Evolutionary conservation across 768 basidiomycete species (phyloP).

Genomic region (Boletus rubescentipes): DNA sequence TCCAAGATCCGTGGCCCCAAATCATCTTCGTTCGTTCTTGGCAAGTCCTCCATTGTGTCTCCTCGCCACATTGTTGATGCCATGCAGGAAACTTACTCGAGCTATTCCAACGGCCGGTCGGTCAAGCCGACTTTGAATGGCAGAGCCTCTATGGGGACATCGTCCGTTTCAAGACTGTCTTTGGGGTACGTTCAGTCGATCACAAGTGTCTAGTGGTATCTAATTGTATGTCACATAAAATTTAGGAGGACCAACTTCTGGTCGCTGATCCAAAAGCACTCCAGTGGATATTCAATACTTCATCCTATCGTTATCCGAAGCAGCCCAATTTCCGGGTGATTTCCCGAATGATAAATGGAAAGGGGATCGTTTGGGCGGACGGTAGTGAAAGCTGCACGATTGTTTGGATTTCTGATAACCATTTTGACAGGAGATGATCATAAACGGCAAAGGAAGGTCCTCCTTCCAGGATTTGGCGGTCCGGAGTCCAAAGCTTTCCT

Average conservation of each 20-base stretch:
- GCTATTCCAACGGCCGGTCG: constrained; percentile 28
- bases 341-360: constrained; percentile 27
- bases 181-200: constrained; percentile 22
- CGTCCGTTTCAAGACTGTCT: constrained; percentile 27
- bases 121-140: constrained; percentile 32
- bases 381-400: constrained; percentile 24
- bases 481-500: constrained; percentile 52
- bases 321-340: constrained; percentile 24
- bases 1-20: constrained; percentile 21
- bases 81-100: constrained; percentile 29
- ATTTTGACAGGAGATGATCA: constrained; percentile 39
- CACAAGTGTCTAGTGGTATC: not conserved
- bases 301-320: constrained; percentile 44
- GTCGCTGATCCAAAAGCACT: constrained; percentile 49
- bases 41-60: not conserved
- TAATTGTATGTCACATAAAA: constrained; percentile 5
- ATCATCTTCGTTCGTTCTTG: constrained; percentile 23
- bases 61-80: constrained; percentile 22
- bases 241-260: constrained; percentile 44
- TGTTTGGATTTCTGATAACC: constrained; percentile 12
- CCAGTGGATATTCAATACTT: constrained; percentile 39
- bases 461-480: constrained; percentile 55
- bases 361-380: constrained; percentile 40
- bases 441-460: constrained; percentile 51
- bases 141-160: constrained; percentile 30